These are phyloP conservation scores for Trichomonas gallinae DNA, from an alignment of 208 protist species.

Conservation along the genomic window DNA sequence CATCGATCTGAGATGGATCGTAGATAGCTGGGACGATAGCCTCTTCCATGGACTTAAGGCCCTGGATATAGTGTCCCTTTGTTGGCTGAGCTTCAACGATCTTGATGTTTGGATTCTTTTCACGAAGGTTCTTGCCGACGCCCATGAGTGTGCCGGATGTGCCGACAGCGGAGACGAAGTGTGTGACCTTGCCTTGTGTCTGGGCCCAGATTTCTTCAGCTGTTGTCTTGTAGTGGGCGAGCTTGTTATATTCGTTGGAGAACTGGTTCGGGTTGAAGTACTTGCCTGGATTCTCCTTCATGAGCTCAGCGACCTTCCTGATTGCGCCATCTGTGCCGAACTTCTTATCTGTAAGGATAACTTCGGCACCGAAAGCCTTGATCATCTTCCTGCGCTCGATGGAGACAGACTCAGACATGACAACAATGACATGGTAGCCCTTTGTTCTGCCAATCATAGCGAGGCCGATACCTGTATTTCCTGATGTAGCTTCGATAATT, in stretches of 20 bases:
- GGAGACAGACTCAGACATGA: conserved; percentile 87
- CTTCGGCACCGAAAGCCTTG: conserved; percentile 67
- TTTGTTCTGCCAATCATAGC: conserved; percentile 75
- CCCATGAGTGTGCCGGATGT: conserved; percentile 16
- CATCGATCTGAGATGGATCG: neutral
- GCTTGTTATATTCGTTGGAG: conserved; percentile 59
- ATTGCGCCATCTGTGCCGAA: neutral
- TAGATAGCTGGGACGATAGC: neutral
- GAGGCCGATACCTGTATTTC: conserved; percentile 58
- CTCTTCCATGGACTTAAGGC: neutral
- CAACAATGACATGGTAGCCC: conserved; percentile 82
- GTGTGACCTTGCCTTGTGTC: neutral
- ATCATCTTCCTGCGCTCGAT: conserved; percentile 76
- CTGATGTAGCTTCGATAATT: conserved; percentile 84
- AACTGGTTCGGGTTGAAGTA: conserved; percentile 51
- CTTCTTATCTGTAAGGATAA: conserved; percentile 74
- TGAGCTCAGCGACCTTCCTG: neutral
- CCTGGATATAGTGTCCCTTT: neutral
- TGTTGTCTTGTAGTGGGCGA: conserved; percentile 65
- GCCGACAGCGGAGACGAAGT: neutral
- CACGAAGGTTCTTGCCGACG: neutral
- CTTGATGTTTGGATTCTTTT: neutral
- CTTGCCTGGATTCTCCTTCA: neutral
- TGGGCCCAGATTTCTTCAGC: conserved; percentile 57
- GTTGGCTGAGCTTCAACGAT: neutral